Conservation (phyloP, 768 basidiomycete genomes). For the Naganishia onofrii region DNA sequence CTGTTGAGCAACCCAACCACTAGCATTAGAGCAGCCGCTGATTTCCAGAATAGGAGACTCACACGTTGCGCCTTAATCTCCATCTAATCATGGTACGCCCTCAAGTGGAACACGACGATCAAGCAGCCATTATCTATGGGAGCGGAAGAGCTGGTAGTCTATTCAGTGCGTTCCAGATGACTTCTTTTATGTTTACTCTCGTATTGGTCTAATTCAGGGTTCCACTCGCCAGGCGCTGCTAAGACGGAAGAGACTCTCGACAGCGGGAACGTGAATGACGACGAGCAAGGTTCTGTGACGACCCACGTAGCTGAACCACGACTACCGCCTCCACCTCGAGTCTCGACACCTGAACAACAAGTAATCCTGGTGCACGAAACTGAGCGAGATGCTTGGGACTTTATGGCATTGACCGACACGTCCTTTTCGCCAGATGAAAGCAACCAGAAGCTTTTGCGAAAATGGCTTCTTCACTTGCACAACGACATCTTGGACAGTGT, state of each 20-base stretch:
- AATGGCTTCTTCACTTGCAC: conserved; percentile 17
- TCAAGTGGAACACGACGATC: conserved; percentile 17
- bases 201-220: not conserved
- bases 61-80: not conserved
- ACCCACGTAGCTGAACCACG: not conserved
- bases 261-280: not conserved
- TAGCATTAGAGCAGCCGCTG: not conserved
- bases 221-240: not conserved
- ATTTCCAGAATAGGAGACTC: not conserved
- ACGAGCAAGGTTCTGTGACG: not conserved
- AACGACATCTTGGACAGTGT: conserved; percentile 15
- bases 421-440: not conserved
- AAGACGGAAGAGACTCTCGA: conserved; percentile 5
- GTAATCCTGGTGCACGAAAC: conserved; percentile 1
- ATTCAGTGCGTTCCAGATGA: not conserved
- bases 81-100: not conserved
- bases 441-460: conserved; percentile 18
- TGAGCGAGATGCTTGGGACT: conserved; percentile 8
- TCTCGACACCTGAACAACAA: not conserved
- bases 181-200: not conserved
- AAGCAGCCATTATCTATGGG: conserved; percentile 5
- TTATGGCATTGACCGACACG: conserved; percentile 5
- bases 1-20: not conserved
- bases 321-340: not conserved
- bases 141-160: conserved; percentile 18